Base-by-base conservation (phyloP, 768 basidiomycete species). In the Russula brevipes region DNA sequence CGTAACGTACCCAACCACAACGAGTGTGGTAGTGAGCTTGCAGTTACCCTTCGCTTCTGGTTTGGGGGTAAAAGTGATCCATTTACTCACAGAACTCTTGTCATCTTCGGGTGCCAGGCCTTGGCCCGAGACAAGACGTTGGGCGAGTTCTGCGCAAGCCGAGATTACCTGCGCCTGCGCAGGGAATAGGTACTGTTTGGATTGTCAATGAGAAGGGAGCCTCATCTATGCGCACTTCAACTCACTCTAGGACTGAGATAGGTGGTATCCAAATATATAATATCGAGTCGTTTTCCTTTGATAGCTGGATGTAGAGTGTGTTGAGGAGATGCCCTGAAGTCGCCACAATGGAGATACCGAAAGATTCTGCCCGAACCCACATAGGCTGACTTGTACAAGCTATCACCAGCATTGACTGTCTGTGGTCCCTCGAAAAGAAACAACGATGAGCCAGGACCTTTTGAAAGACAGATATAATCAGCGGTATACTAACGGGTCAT, bases 331-430 rank as follows among this genome's bases (percentile, higher is more conserved):
- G 96, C 96, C 44, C 91, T 82, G 68, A 93, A 92, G 71, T 92
- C 96, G 0, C 97, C 97, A 67, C 97, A 98, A 70, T 99, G 97
- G 6, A 99, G 79, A 72, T 98, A 98, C 42, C 93, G 82, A 73
- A 94, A 98, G 1, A 79, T 75, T 62, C 79, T 82, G 39, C 79
- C 72, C 2, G 88, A 85, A 4, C 91, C 93, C 14, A 96, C 79
- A 60, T 79, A 85, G 0, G 82, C 76, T 0, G 89, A 90, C 64
- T 82, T 85, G 78, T 85, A 89, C 4, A 77, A 75, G 60, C 87
- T 89, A 71, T 96, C 94, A 0, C 94, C 95, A 0, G 93, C 91
- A 71, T 96, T 80, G 58, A 88, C 77, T 0, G 94, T 98, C 72
- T 98, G 95, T 46, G 75, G 82, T 6, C 97, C 96, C 75, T 98